Conservation (phyloP, 192 early-diverging fungal genomes). For the Thamnidium elegans region DNA sequence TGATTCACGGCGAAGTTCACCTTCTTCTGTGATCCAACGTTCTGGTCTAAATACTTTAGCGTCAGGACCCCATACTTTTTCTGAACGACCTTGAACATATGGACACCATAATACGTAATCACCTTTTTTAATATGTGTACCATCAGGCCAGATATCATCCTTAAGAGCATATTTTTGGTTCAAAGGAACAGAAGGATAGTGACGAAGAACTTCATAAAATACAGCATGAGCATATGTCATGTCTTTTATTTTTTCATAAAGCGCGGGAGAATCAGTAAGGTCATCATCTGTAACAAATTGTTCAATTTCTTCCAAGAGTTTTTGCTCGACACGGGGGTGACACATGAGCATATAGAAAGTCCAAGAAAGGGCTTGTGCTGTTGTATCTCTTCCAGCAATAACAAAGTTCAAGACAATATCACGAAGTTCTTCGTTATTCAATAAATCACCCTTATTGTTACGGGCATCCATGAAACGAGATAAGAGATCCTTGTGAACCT, state of each 20-base stretch:
- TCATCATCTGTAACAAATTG: slow-evolving; percentile 30
- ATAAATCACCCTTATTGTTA: slow-evolving; percentile 25
- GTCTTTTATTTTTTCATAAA: slow-evolving; percentile 34
- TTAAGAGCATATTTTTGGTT: slow-evolving; percentile 53
- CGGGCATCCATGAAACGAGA: slow-evolving; percentile 35
- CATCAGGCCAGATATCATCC: slow-evolving; percentile 62
- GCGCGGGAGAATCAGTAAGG: slow-evolving; percentile 17
- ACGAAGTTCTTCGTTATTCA: slow-evolving; percentile 33
- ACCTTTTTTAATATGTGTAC: slow-evolving; percentile 51
- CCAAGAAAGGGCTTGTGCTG: slow-evolving; percentile 54
- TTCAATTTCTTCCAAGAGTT: slow-evolving; percentile 43
- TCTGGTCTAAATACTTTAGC: slow-evolving; percentile 61
- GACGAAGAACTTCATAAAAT: slow-evolving; percentile 55
- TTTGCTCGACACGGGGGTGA: slow-evolving; percentile 42
- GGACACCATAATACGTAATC: slow-evolving; percentile 48
- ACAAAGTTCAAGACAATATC: slow-evolving; percentile 40
- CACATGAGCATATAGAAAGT: slow-evolving; percentile 41
- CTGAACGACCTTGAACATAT: slow-evolving; percentile 51
- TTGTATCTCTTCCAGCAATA: slow-evolving; percentile 48
- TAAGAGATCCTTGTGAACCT: slow-evolving; percentile 31
- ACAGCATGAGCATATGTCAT: slow-evolving; percentile 40
- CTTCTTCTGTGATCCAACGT: slow-evolving; percentile 55
- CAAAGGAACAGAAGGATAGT: slow-evolving; percentile 65
- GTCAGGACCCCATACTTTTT: slow-evolving; percentile 61
- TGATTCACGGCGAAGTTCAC: slow-evolving; percentile 31